Percentiles rank a stretch among this genome's conserved stretches.
phyloP scores from a whole-genome alignment of 2,329 filamentous ascomycete genomes.

The Aspergillus oerlinghausenensis region DNA sequence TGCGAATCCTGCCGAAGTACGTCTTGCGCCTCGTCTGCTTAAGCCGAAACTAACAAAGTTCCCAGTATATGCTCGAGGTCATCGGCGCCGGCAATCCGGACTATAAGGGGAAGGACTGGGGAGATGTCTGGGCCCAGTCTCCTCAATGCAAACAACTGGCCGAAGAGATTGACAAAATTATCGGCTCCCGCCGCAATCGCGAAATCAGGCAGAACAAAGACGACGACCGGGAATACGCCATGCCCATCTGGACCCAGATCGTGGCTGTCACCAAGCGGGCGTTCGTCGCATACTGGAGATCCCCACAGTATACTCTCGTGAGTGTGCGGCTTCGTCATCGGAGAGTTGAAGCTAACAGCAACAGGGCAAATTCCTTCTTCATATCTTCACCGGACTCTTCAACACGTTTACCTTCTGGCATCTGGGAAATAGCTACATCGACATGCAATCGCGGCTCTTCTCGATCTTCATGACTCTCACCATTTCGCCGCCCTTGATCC shows the following conservation, averaged over 20 bases:
- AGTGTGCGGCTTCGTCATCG: conserved; percentile 2
- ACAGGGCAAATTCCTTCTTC: conserved; percentile 58
- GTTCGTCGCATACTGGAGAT: conserved; percentile 62
- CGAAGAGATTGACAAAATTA: conserved; percentile 51
- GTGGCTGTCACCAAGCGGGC: conserved; percentile 52
- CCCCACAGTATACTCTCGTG: conserved; percentile 54
- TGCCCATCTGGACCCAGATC: conserved; percentile 54
- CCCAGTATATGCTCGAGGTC: conserved; percentile 74
- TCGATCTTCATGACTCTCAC: conserved; percentile 72
- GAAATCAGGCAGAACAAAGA: conserved; percentile 37
- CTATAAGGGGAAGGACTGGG: conserved; percentile 59
- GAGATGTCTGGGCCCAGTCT: conserved; percentile 55
- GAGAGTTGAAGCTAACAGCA: not conserved
- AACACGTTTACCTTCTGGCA: conserved; percentile 69
- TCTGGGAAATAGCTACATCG: conserved; percentile 53
- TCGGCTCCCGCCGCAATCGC: conserved; percentile 42
- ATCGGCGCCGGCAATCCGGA: conserved; percentile 62
- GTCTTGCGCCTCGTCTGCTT: not conserved
- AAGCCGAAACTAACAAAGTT: not conserved
- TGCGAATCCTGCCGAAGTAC: conserved; percentile 65
- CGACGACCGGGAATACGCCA: conserved; percentile 60
- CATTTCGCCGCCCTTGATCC: conserved; percentile 68
- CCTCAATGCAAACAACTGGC: conserved; percentile 44
- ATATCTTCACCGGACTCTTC: conserved; percentile 61
- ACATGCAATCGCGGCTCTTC: conserved; percentile 69